Base-by-base conservation (phyloP, 2,329 filamentous ascomycete genomes). In the Drechslera avenae region DNA sequence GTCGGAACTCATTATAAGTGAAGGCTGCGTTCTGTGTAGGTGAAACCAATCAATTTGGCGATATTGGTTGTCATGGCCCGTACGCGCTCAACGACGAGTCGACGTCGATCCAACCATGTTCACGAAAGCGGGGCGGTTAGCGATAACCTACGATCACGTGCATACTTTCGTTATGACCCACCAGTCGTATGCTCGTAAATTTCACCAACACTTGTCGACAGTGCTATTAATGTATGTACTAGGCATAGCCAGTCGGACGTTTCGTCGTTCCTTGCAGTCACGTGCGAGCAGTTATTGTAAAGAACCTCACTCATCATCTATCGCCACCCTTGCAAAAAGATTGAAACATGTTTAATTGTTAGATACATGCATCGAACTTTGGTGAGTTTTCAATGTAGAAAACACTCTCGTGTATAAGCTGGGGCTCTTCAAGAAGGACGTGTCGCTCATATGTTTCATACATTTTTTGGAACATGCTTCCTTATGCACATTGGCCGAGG, bases 121-220 rank as follows among this genome's bases (percentile, higher is more conserved):
- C 17, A 40, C 19, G 43, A 52, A 58, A 64, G 66, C 62, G 64
- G 64, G 60, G 63, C 60, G 60, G 41, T 57, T 61, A 54, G 58
- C 61, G 44, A 47, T 46, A 52, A 45, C 18, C 44, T 43, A 42
- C 41, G 39, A 37, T 60, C 58, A 65, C 61, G 60, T 64, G 57
- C 23, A 35, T 45, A 39, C 34, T 34, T 37, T 40, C 36, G 39
- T 30, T 40, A 33, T 26, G 39, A 19, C 17, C 13, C 34, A 32
- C 30, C n/a, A 12, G 26, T 10, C 4, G 5, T 12, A 3, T 28
- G 4, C 26, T 9, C 9, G 7, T 28, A 28, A 8, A 28, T 28
- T 9, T 23, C 6, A 23, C 5, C 7, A 3, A 23, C 21, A 23
- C 21, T 23, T 8, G 21, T 5, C 21, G 9, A 23, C 21, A 23